Conservation (phyloP, 495 filamentous ascomycete genomes). For the Penicillium nucicola region DNA sequence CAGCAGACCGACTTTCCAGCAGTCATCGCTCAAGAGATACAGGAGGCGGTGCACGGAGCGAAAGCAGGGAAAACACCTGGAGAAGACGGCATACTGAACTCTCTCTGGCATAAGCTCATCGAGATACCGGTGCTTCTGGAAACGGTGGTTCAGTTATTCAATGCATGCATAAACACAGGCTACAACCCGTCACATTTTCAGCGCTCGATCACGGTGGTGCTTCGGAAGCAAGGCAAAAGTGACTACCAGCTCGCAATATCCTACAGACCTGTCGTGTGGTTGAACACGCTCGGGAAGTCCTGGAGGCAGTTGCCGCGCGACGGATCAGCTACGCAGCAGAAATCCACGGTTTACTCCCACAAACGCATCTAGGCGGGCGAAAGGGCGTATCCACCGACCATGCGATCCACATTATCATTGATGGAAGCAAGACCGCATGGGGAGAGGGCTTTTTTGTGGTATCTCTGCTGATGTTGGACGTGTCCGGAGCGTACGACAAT, state of each 20-base stretch:
- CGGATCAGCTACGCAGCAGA: conserved; percentile 20
- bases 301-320: conserved; percentile 22
- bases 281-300: conserved; percentile 32
- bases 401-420: conserved; percentile 17
- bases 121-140: too few species aligned
- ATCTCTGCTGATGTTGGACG: conserved; percentile 2
- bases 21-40: too few species aligned
- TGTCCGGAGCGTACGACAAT: too few species aligned
- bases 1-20: too few species aligned
- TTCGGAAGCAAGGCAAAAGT: conserved; percentile 20
- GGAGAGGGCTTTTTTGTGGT: not conserved
- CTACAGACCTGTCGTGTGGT: conserved; percentile 30
- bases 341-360: conserved; percentile 16
- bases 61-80: too few species aligned
- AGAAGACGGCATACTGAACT: too few species aligned
- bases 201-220: conserved; percentile 22
- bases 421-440: conserved; percentile 16
- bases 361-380: conserved; percentile 19
- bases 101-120: too few species aligned
- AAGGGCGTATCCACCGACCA: conserved; percentile 15
- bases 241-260: conserved; percentile 26
- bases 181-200: conserved; percentile 14
- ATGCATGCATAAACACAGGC: not conserved
- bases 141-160: not conserved
- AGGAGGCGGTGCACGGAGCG: too few species aligned